A percentile compares a stretch with the other conserved stretches of the same genome.
These are phyloP conservation scores for Penicillium herquei DNA, from an alignment of 495 filamentous ascomycete genomes.

Conservation along the genomic window DNA sequence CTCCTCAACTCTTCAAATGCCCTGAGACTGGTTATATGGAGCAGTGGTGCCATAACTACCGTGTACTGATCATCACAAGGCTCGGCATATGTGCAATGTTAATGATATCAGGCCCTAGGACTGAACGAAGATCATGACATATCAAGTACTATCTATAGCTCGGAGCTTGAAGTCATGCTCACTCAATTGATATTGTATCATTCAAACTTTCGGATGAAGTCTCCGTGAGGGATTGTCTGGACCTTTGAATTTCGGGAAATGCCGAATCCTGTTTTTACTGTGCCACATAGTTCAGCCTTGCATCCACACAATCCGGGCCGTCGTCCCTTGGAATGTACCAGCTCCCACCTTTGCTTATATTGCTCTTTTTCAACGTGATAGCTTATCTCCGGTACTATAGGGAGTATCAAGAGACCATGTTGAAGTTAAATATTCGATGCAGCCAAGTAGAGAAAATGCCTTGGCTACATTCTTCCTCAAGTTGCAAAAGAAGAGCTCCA, in stretches of 20 bases:
- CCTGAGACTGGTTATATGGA: no score
- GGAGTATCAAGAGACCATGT: no score
- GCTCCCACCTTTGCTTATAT: no score
- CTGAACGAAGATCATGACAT: no score
- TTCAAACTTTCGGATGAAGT: not conserved
- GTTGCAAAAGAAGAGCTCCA: not conserved
- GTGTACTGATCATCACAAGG: no score
- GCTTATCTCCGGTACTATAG: not conserved
- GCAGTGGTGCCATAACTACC: no score
- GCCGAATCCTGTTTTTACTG: not conserved
- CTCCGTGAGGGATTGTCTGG: not conserved
- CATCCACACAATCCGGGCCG: not conserved
- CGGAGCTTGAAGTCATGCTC: not conserved
- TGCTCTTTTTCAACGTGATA: no score
- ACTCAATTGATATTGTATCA: not conserved
- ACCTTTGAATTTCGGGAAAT: not conserved
- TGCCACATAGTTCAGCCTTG: not conserved
- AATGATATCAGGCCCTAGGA: no score
- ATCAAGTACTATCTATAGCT: no score
- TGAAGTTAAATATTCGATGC: no score
- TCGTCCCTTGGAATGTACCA: not conserved
- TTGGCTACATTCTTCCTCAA: not conserved
- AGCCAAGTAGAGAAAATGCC: not conserved
- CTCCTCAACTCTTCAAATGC: no score
- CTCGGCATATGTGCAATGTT: no score